A percentile compares a stretch with the other conserved stretches of the same genome.
Conservation (phyloP, 2,329 filamentous ascomycete genomes). For the Hymenoscyphus linearis region DNA sequence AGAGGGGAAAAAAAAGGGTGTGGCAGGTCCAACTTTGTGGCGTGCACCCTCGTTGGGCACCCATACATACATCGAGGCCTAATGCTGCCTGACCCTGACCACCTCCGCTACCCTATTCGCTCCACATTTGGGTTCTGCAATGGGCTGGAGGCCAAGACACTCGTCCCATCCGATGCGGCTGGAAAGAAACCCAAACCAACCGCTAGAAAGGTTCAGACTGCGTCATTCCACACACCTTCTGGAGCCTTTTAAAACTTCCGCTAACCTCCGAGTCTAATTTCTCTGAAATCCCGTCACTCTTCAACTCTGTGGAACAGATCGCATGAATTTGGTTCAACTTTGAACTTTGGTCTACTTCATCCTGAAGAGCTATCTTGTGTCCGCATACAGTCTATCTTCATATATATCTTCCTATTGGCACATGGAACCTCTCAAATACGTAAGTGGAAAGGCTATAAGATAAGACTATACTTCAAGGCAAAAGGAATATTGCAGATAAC, state of each 20-base stretch:
- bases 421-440: background rate
- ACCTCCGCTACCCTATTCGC: background rate
- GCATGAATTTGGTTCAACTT: background rate
- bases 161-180: slow-evolving; percentile 17
- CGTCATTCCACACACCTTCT: slow-evolving; percentile 1
- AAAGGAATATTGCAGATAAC: slow-evolving; percentile 6
- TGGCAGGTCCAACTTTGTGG: slow-evolving; percentile 10
- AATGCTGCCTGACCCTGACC: slow-evolving; percentile 21
- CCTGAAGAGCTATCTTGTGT: background rate
- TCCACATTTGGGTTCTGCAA: background rate
- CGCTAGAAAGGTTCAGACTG: background rate
- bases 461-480: background rate
- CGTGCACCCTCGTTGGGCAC: slow-evolving; percentile 37
- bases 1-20: slow-evolving; percentile 4
- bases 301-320: background rate
- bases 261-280: background rate
- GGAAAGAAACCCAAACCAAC: slow-evolving; percentile 7
- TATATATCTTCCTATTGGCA: background rate
- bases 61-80: slow-evolving; percentile 38
- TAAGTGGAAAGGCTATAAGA: background rate
- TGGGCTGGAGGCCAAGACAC: background rate
- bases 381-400: background rate
- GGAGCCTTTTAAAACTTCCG: background rate
- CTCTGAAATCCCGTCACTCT: background rate
- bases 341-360: background rate